phyloP scores from a whole-genome alignment of 805 yeast genomes.

The Saturnispora diversa region DNA sequence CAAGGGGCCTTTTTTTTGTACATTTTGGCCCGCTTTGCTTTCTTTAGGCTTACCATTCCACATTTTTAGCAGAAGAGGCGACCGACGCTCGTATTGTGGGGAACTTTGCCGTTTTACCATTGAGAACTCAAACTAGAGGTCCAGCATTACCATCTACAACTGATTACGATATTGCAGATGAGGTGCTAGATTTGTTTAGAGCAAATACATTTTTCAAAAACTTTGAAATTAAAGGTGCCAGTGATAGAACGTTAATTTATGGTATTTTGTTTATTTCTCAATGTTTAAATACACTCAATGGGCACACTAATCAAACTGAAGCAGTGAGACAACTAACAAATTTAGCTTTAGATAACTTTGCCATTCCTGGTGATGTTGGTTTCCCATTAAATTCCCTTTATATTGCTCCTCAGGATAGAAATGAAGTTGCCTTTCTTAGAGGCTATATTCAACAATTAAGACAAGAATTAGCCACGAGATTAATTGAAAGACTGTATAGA shows the following conservation, averaged over 20 bases:
- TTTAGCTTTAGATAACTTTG: slow-evolving; percentile 77
- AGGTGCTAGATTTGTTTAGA: slow-evolving; percentile 80
- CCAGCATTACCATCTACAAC: slow-evolving; percentile 76
- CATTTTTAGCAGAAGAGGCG: slow-evolving; percentile 58
- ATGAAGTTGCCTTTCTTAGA: slow-evolving; percentile 72
- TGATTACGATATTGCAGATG: slow-evolving; percentile 89
- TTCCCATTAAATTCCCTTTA: slow-evolving; percentile 84
- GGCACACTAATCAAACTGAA: slow-evolving; percentile 43
- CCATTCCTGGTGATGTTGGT: slow-evolving; percentile 91
- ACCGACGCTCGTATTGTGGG: slow-evolving; percentile 58
- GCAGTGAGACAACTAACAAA: slow-evolving; percentile 69
- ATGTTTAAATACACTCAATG: slow-evolving; percentile 58
- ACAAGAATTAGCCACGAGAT: slow-evolving; percentile 81
- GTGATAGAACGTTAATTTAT: slow-evolving; percentile 87
- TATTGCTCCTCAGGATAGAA: slow-evolving; percentile 62
- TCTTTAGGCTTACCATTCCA: slow-evolving; percentile 64
- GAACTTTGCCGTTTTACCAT: slow-evolving; percentile 76
- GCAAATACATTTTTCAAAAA: slow-evolving; percentile 95
- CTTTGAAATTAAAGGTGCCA: slow-evolving; percentile 92
- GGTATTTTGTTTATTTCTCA: slow-evolving; percentile 88
- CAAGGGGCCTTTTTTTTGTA: no score
- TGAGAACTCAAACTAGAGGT: slow-evolving; percentile 78
- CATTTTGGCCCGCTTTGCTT: background rate
- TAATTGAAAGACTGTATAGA: slow-evolving; percentile 63
- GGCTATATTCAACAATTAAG: slow-evolving; percentile 85